A percentile compares a stretch with the other conserved stretches of the same genome.
Conservation (phyloP, 257 asterid genomes). For the Euphrasia confusa region DNA sequence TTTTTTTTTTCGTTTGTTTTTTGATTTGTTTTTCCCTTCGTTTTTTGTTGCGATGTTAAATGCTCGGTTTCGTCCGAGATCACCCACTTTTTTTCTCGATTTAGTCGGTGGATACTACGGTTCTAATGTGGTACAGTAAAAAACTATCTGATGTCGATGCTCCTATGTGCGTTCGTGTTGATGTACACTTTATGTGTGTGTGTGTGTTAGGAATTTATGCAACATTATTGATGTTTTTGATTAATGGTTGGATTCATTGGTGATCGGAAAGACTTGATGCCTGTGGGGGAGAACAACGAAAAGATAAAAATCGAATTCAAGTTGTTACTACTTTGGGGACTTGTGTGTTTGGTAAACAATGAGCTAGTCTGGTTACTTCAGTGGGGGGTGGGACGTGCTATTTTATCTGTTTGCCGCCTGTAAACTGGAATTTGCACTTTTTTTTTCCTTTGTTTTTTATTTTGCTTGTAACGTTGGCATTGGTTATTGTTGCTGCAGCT, state of each 20-base stretch:
- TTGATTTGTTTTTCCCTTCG: neutral
- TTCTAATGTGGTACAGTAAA: slow-evolving; percentile 23
- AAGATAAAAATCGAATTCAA: neutral
- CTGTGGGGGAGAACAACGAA: neutral
- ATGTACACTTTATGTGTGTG: neutral
- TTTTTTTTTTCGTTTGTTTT: neutral
- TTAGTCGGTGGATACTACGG: neutral
- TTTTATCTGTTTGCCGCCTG: neutral
- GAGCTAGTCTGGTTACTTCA: neutral
- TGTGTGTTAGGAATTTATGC: neutral
- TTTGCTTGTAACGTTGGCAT: slow-evolving; percentile 19
- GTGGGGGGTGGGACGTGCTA: neutral
- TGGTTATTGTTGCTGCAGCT: slow-evolving; percentile 34
- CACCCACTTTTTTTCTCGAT: slow-evolving; percentile 14
- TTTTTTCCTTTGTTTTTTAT: neutral
- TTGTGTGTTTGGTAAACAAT: neutral
- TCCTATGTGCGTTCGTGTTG: neutral
- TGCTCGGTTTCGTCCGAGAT: slow-evolving; percentile 12
- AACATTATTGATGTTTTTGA: neutral
- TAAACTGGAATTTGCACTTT: slow-evolving; percentile 1
- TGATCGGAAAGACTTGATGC: neutral
- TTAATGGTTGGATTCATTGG: neutral
- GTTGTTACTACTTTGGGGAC: neutral
- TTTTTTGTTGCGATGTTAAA: slow-evolving; percentile 10
- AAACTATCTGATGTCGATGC: slow-evolving; percentile 14